These are phyloP conservation scores for Pseudocercospora musae DNA, from an alignment of 2,329 filamentous ascomycete genomes.

Conservation along the genomic window DNA sequence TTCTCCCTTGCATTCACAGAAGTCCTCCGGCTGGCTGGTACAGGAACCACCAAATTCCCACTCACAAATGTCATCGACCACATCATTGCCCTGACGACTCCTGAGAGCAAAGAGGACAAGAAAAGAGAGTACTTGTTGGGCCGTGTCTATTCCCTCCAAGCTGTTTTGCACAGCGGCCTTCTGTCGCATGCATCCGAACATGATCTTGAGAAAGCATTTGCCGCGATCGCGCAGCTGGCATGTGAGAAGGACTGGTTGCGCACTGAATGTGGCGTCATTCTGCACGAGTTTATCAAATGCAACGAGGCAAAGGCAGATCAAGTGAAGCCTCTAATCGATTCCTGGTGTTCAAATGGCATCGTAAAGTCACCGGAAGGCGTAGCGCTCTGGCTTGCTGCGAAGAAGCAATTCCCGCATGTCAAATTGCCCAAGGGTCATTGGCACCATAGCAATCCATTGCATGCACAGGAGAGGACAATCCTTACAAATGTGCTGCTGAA, in stretches of 20 bases:
- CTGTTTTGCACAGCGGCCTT: conserved; percentile 74
- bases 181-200: conserved; percentile 54
- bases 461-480: conserved; percentile 62
- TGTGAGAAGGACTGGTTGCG: conserved; percentile 84
- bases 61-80: conserved; percentile 44
- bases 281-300: conserved; percentile 63
- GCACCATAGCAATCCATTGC: conserved; percentile 69
- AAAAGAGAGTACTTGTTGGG: conserved; percentile 83
- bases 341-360: conserved; percentile 51
- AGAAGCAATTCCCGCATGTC: conserved; percentile 61
- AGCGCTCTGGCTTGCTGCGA: conserved; percentile 76
- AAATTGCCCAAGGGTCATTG: conserved; percentile 68
- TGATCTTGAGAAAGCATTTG: conserved; percentile 66
- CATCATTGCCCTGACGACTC: conserved; percentile 52
- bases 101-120: conserved; percentile 63
- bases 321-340: conserved; percentile 26
- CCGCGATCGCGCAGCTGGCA: conserved; percentile 69
- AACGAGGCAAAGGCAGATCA: conserved; percentile 17
- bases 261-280: conserved; percentile 79
- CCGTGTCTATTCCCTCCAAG: conserved; percentile 80
- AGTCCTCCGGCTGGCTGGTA: conserved; percentile 62
- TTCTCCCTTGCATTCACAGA: conserved; percentile 89
- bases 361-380: conserved; percentile 83
- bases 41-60: conserved; percentile 11
- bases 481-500: conserved; percentile 79